Evolutionary conservation across 2,329 filamentous ascomycete species (phyloP), one percentile per base, ranked within the genome.

Genomic region (Cladosporium sp.): DNA sequence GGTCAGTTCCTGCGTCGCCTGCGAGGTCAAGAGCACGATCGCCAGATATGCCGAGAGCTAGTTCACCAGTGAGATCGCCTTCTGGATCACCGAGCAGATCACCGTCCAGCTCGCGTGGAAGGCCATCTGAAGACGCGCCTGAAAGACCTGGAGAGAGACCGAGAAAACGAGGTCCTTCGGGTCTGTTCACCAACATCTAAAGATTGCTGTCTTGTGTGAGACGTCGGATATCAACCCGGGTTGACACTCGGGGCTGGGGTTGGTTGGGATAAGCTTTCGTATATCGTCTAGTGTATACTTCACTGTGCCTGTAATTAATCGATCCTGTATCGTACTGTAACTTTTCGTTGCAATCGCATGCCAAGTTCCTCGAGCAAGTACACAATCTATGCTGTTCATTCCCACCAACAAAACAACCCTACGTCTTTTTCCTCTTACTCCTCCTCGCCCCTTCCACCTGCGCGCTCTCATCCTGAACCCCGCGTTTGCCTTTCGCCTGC

Each of bases 401-500:
- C n/a, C n/a, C n/a, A n/a, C n/a, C n/a, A n/a, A n/a, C n/a, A n/a
- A n/a, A 32, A 28, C 18, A 5, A 32, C 11, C n/a, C 51, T 54
- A 54, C 28, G 51, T 54, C 26, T 54, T 54, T 21, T 32, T 54
- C 51, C 51, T 54, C 51, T 54, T 54, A 10, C 51, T 54, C 51
- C 51, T 32, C 28, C 51, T 54, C 51, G 51, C 54, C 18, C 32
- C 54, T 8, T 57, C 39, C 32, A 18, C 23, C 14, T 21, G 10
- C 32, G 28, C 21, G n/a, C 30, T 14, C 30, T 39, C 58, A 18
- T 57, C 57, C 8, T 60, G 51, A 23, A 36, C 39, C 13, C 8
- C 51, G 26, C 64, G 39, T 32, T 65, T 63, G 3, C 51, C 64
- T 28, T 66, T 66, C 23, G 43, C 8, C 21, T 51, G 28, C 4